These are phyloP conservation scores for Tuber aestivum DNA, from an alignment of 495 filamentous ascomycete species.

Conservation along the genomic window DNA sequence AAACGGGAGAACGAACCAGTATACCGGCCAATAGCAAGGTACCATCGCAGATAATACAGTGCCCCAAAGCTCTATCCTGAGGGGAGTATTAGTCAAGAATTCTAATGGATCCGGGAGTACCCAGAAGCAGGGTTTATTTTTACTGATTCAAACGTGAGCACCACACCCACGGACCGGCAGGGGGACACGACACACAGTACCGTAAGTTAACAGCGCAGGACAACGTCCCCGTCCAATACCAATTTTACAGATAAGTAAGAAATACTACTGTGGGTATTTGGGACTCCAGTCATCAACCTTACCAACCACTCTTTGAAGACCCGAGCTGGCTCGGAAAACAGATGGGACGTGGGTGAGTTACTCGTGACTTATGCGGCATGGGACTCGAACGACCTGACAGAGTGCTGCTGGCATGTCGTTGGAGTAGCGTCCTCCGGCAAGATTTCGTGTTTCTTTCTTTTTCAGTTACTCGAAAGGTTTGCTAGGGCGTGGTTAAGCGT, in stretches of 20 bases:
- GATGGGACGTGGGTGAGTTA: too few relatives aligned
- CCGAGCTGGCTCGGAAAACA: background rate
- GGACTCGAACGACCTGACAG: too few relatives aligned
- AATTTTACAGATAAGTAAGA: background rate
- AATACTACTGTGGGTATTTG: background rate
- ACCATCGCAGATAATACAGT: background rate
- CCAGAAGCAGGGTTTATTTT: too few relatives aligned
- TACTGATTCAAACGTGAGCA: background rate
- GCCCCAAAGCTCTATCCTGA: background rate
- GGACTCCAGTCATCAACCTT: background rate
- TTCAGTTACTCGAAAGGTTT: too few relatives aligned
- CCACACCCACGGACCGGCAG: background rate
- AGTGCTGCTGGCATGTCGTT: too few relatives aligned
- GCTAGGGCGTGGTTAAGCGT: too few relatives aligned
- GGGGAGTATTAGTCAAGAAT: background rate
- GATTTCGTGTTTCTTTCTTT: too few relatives aligned
- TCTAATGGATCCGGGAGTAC: background rate
- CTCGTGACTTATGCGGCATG: too few relatives aligned
- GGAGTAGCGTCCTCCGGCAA: too few relatives aligned
- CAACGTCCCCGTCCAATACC: background rate
- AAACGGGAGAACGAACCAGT: background rate
- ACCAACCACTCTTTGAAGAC: background rate
- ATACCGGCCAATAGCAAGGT: background rate
- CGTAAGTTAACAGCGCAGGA: background rate
- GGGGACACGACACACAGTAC: background rate